Conservation (phyloP, 192 early-diverging fungal genomes). For the Jimgerdemannia lactiflua region DNA sequence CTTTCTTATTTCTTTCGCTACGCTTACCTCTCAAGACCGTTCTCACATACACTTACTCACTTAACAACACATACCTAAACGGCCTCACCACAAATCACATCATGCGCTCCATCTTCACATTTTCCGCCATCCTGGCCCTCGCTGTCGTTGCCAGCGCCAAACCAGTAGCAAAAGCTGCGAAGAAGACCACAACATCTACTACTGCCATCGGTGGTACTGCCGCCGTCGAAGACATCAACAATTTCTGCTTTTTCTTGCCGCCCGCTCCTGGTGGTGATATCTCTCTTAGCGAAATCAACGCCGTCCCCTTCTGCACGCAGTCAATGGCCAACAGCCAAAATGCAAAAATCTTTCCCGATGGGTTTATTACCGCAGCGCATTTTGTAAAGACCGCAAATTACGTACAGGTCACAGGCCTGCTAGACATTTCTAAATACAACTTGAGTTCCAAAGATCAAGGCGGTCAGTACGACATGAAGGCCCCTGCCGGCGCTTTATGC, state of each 20-base stretch:
- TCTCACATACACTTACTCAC: no score
- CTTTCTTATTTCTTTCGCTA: no score
- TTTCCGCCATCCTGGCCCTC: not conserved
- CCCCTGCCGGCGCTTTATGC: slow-evolving; percentile 39
- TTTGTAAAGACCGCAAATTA: slow-evolving; percentile 20
- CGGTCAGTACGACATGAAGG: slow-evolving; percentile 45
- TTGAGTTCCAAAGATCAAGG: slow-evolving; percentile 29
- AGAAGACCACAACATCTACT: not conserved
- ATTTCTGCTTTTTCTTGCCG: slow-evolving; percentile 52
- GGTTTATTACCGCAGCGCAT: slow-evolving; percentile 29
- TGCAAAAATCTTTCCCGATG: slow-evolving; percentile 40
- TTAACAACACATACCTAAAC: no score
- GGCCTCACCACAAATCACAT: not conserved
- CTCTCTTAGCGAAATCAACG: slow-evolving; percentile 37
- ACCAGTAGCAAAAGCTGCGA: not conserved
- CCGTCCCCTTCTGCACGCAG: slow-evolving; percentile 46
- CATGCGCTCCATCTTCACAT: not conserved
- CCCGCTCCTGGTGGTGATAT: slow-evolving; percentile 35
- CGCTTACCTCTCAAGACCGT: no score
- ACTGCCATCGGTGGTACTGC: not conserved
- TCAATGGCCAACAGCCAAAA: slow-evolving; percentile 13
- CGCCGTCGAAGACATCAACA: not conserved
- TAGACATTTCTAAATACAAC: slow-evolving; percentile 34
- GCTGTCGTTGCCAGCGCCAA: not conserved
- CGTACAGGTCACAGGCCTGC: slow-evolving; percentile 43